Conservation (phyloP, 176 grass and related monocot genomes). For the Raddia distichophylla region DNA sequence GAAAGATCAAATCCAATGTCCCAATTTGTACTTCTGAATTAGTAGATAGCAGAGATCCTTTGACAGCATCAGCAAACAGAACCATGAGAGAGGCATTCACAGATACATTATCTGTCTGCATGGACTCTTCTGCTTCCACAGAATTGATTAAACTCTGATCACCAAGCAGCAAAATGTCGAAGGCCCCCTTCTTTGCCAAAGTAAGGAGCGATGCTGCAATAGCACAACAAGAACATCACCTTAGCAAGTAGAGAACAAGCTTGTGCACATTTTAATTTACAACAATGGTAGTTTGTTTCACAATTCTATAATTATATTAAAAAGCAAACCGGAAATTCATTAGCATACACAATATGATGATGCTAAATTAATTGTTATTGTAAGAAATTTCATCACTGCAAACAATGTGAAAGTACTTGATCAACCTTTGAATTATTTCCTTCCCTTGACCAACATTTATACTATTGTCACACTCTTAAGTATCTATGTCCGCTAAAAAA, state of each 20-base stretch:
- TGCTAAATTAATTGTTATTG: constrained; percentile 3
- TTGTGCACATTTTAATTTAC: constrained; percentile 31
- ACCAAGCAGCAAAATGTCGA: constrained; percentile 53
- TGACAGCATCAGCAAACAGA: constrained; percentile 89
- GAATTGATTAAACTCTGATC: constrained; percentile 40
- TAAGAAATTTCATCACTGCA: neutral
- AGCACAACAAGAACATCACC: constrained; percentile 40
- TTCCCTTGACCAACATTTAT: constrained; percentile 29
- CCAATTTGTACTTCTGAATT: constrained; percentile 73
- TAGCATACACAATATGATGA: constrained; percentile 22
- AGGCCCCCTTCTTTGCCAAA: constrained; percentile 61
- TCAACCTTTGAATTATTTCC: constrained; percentile 11
- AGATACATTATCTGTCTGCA: constrained; percentile 40
- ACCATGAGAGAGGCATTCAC: constrained; percentile 50
- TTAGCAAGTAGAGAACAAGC: constrained; percentile 11
- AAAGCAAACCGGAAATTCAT: constrained; percentile 6
- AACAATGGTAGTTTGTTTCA: neutral
- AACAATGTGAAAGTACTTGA: constrained; percentile 34
- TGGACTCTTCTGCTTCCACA: constrained; percentile 50
- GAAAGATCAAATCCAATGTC: constrained; percentile 85
- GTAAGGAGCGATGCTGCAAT: constrained; percentile 83
- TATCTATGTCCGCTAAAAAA: neutral
- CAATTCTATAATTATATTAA: constrained; percentile 26
- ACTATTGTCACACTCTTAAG: constrained; percentile 1
- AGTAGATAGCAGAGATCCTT: constrained; percentile 90